These are phyloP conservation scores for Hypomyces rosellus DNA, from an alignment of 2,329 filamentous ascomycete species.

Conservation along the genomic window DNA sequence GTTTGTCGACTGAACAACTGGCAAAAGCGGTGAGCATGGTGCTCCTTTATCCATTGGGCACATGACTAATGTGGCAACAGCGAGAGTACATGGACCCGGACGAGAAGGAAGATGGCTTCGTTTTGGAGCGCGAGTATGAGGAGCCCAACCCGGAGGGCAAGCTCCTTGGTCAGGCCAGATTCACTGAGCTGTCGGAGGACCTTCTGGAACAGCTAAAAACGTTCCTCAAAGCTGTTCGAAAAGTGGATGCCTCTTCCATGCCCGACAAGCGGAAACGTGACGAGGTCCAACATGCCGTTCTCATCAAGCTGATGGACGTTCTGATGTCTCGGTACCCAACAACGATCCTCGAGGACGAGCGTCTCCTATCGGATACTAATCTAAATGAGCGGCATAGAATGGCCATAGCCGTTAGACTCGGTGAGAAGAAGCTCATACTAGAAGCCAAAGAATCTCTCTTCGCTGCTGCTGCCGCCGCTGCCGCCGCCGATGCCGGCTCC, in stretches of 20 bases:
- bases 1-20: slow-evolving; percentile 31
- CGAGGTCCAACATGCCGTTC: slow-evolving; percentile 35
- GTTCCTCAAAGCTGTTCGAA: slow-evolving; percentile 44
- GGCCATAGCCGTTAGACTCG: slow-evolving; percentile 62
- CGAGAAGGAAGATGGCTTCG: slow-evolving; percentile 68
- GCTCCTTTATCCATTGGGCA: not conserved
- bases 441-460: slow-evolving; percentile 39
- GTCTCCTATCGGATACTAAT: slow-evolving; percentile 25
- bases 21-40: slow-evolving; percentile 36
- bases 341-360: slow-evolving; percentile 33
- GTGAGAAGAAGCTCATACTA: slow-evolving; percentile 63
- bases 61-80: slow-evolving; percentile 24
- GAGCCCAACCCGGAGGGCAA: slow-evolving; percentile 46
- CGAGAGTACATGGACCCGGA: slow-evolving; percentile 51
- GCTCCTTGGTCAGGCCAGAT: slow-evolving; percentile 29
- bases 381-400: slow-evolving; percentile 41
- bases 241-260: slow-evolving; percentile 34
- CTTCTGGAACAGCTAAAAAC: slow-evolving; percentile 46
- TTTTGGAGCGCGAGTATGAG: slow-evolving; percentile 52
- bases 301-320: slow-evolving; percentile 32
- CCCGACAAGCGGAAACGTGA: slow-evolving; percentile 46
- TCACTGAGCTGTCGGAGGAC: slow-evolving; percentile 42
- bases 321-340: slow-evolving; percentile 38
- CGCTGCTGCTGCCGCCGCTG: not conserved
- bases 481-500: slow-evolving; percentile 13